phyloP scores from a whole-genome alignment of 1,284 basidiomycete species.

The Fistulinella cinereoalba region DNA sequence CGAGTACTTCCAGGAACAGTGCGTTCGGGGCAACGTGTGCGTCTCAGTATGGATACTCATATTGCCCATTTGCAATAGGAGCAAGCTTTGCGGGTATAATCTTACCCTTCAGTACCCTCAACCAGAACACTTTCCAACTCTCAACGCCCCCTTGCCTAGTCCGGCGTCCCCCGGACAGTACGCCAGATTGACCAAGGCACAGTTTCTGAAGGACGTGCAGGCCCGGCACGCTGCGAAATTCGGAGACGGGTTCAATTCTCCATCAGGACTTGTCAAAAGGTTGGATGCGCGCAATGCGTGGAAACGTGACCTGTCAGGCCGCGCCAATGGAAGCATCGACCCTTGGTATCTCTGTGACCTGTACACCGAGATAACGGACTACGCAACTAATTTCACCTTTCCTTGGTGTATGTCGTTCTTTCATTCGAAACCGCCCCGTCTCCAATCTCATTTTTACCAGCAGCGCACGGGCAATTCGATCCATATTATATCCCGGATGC shows the following conservation, averaged over 20 bases:
- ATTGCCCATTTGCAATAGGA: constrained; percentile 35
- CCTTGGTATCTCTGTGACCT: constrained; percentile 58
- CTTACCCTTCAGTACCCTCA: constrained; percentile 73
- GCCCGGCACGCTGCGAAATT: not conserved
- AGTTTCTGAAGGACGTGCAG: constrained; percentile 15
- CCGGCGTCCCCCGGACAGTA: constrained; percentile 10
- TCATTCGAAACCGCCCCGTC: not conserved
- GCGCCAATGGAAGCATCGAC: constrained; percentile 53
- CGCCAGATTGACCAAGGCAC: constrained; percentile 7
- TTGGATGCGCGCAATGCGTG: constrained; percentile 25
- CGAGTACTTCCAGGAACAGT: constrained; percentile 68
- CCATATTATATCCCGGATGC: not conserved
- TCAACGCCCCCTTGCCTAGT: constrained; percentile 26
- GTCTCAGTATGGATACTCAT: not conserved
- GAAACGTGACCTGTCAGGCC: constrained; percentile 45
- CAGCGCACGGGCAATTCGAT: constrained; percentile 33
- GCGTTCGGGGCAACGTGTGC: not conserved
- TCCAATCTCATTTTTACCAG: constrained; percentile 24
- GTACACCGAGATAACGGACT: constrained; percentile 51
- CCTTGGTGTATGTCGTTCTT: constrained; percentile 56
- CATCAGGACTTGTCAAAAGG: constrained; percentile 5
- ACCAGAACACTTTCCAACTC: constrained; percentile 49
- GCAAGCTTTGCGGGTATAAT: constrained; percentile 61
- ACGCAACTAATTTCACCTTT: constrained; percentile 57
- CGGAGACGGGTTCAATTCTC: not conserved